Evolutionary conservation across 1,284 basidiomycete genomes (phyloP).

Genomic region (Chalciporus piperatoides): DNA sequence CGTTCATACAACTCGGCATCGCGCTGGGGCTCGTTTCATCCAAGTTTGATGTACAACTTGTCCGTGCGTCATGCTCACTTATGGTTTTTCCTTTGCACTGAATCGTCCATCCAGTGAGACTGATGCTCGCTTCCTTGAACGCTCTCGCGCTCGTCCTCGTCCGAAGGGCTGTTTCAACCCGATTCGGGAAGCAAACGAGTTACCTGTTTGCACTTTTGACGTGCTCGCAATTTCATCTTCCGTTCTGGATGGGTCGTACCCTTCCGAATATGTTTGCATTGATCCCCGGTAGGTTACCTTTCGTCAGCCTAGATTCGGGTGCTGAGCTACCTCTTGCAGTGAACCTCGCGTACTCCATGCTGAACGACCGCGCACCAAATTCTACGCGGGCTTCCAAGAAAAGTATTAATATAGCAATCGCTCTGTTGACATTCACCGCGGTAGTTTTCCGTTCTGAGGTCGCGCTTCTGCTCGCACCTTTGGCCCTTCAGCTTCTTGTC

Average conservation of each 20-base stretch:
- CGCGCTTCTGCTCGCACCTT: constrained; percentile 59
- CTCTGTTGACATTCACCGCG: constrained; percentile 61
- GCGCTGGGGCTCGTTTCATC: constrained; percentile 42
- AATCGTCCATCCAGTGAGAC: constrained; percentile 53
- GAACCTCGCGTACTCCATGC: constrained; percentile 56
- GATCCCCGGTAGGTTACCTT: constrained; percentile 56
- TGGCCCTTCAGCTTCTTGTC: constrained; percentile 57
- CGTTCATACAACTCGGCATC: constrained; percentile 42
- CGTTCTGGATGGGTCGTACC: constrained; percentile 91
- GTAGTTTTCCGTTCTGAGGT: constrained; percentile 84
- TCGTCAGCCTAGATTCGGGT: background rate
- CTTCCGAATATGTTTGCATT: constrained; percentile 94
- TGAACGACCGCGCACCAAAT: constrained; percentile 49
- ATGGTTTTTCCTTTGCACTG: constrained; percentile 24
- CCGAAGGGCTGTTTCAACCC: constrained; percentile 54
- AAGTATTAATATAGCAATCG: constrained; percentile 39
- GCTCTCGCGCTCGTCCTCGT: constrained; percentile 64
- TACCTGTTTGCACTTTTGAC: constrained; percentile 67
- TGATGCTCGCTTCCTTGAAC: constrained; percentile 71
- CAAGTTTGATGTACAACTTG: constrained; percentile 61
- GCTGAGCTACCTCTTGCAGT: constrained; percentile 33
- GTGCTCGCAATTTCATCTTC: constrained; percentile 84
- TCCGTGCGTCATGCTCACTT: constrained; percentile 39
- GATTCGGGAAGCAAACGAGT: constrained; percentile 60
- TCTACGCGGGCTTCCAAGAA: constrained; percentile 37